Percentiles rank a stretch among this genome's conserved stretches.
Evolutionary conservation across 371 early-diverging fungal species (phyloP).

Genomic region (Gilbertella persicaria): DNA sequence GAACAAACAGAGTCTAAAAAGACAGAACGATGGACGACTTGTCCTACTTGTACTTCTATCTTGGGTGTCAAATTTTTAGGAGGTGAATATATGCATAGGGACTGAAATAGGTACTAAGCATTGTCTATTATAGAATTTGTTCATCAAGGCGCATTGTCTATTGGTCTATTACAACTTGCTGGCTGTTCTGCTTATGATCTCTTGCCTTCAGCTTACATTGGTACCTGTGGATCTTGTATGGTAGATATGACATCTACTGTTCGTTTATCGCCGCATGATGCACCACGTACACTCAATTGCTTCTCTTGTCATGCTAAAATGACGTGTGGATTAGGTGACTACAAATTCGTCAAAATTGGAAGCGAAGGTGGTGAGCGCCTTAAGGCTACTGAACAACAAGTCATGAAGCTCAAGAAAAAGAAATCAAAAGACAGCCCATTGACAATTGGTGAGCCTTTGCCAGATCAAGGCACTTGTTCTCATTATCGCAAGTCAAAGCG

Average conservation of each 20-base stretch:
- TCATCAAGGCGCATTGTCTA: constrained; percentile 50
- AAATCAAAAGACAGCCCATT: constrained; percentile 52
- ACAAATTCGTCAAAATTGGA: constrained; percentile 56
- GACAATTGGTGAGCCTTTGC: constrained; percentile 73
- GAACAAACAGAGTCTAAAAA: constrained; percentile 29
- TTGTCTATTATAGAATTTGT: constrained; percentile 61
- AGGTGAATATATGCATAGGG: constrained; percentile 4
- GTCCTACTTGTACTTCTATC: constrained; percentile 66
- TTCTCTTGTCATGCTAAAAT: constrained; percentile 57
- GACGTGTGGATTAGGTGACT: constrained; percentile 44
- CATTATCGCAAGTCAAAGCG: constrained; percentile 93
- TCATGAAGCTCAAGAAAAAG: constrained; percentile 42
- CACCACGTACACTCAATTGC: constrained; percentile 47
- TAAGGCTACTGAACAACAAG: constrained; percentile 27
- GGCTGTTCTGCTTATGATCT: constrained; percentile 71
- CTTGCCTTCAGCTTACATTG: constrained; percentile 62
- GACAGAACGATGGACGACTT: constrained; percentile 64
- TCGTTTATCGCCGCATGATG: constrained; percentile 32
- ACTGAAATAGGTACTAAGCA: background rate
- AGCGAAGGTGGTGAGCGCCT: constrained; percentile 41
- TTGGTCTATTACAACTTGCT: constrained; percentile 77
- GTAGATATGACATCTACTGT: constrained; percentile 32
- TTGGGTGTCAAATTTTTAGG: constrained; percentile 54
- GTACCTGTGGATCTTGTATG: constrained; percentile 63
- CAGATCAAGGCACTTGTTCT: constrained; percentile 84